Evolutionary conservation across 805 yeast genomes (phyloP).

Genomic region (Starmerella roubikii): DNA sequence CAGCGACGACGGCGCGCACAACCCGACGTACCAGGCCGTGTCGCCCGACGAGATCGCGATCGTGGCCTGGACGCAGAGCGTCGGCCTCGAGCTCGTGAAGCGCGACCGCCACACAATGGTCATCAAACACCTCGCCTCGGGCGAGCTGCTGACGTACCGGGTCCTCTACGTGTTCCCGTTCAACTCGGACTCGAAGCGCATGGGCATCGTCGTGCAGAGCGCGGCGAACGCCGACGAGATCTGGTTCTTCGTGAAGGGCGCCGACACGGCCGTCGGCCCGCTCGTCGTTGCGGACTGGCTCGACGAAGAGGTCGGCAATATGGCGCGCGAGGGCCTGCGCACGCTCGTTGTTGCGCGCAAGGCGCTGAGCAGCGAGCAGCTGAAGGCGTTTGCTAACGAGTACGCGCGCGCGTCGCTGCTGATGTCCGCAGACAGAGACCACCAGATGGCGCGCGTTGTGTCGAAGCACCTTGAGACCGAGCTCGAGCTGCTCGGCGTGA

Average conservation of each 20-base stretch:
- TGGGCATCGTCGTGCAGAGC: constrained; percentile 72
- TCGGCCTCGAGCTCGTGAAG: constrained; percentile 66
- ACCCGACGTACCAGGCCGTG: constrained; percentile 76
- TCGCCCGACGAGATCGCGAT: constrained; percentile 98
- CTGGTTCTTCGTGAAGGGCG: constrained; percentile 89
- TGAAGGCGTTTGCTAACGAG: constrained; percentile 47
- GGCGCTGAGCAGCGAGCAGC: constrained; percentile 40
- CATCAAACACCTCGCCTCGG: constrained; percentile 47
- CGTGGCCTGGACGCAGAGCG: constrained; percentile 75
- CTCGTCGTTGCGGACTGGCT: constrained; percentile 89
- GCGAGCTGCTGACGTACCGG: constrained; percentile 38
- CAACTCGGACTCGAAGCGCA: constrained; percentile 87
- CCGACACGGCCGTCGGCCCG: constrained; percentile 81
- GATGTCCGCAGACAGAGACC: constrained; percentile 62
- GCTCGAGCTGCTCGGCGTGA: constrained; percentile 74
- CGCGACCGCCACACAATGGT: constrained; percentile 72
- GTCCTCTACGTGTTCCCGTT: constrained; percentile 83
- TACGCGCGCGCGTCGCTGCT: constrained; percentile 63
- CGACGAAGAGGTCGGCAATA: constrained; percentile 91
- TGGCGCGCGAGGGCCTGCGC: constrained; percentile 97
- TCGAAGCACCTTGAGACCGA: constrained; percentile 62
- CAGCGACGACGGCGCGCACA: constrained; percentile 26
- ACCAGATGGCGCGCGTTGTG: constrained; percentile 54
- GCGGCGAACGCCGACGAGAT: constrained; percentile 45
- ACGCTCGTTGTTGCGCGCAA: constrained; percentile 90